Percentiles rank a stretch among this genome's conserved stretches.
Evolutionary conservation across 345 rosid species (phyloP).

Genomic region (Ceriops tagal): DNA sequence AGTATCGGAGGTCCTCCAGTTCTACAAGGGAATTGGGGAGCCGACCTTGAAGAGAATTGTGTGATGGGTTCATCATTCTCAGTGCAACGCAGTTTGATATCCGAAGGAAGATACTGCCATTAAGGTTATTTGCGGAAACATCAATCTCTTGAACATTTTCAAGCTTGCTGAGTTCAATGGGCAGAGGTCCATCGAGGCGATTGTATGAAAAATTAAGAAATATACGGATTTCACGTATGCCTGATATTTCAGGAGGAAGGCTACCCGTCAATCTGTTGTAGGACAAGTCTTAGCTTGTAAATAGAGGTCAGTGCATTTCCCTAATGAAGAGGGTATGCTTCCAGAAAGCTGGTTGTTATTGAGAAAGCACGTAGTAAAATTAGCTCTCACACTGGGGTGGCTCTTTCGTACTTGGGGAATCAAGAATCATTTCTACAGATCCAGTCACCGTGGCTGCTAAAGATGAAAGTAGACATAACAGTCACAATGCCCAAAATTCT

Average conservation of each 20-base stretch:
- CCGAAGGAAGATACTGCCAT: constrained; percentile 40
- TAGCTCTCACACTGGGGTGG: too few relatives aligned
- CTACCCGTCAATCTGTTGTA: constrained; percentile 43
- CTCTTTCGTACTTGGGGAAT: too few relatives aligned
- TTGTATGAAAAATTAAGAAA: constrained; percentile 47
- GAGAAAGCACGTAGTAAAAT: constrained; percentile 18
- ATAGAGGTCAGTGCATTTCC: constrained; percentile 30
- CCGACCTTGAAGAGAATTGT: constrained; percentile 41
- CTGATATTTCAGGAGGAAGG: constrained; percentile 38
- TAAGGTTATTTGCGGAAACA: constrained; percentile 46
- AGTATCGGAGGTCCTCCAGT: constrained; percentile 38
- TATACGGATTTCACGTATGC: constrained; percentile 35
- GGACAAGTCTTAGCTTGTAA: constrained; percentile 41
- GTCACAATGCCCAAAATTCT: too few relatives aligned
- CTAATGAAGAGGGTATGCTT: constrained; percentile 38
- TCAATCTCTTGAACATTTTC: constrained; percentile 52
- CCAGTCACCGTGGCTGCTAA: too few relatives aligned
- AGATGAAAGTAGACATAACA: too few relatives aligned
- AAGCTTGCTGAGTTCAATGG: constrained; percentile 51
- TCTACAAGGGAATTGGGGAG: constrained; percentile 48
- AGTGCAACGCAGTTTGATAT: constrained; percentile 44
- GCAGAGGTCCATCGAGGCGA: constrained; percentile 44
- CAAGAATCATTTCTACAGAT: too few relatives aligned
- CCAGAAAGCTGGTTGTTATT: constrained; percentile 52
- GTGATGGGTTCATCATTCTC: constrained; percentile 34